Evolutionary conservation across 768 basidiomycete genomes (phyloP), one percentile per base, ranked within the genome.

Genomic region (Strobilomyces dryophilus): DNA sequence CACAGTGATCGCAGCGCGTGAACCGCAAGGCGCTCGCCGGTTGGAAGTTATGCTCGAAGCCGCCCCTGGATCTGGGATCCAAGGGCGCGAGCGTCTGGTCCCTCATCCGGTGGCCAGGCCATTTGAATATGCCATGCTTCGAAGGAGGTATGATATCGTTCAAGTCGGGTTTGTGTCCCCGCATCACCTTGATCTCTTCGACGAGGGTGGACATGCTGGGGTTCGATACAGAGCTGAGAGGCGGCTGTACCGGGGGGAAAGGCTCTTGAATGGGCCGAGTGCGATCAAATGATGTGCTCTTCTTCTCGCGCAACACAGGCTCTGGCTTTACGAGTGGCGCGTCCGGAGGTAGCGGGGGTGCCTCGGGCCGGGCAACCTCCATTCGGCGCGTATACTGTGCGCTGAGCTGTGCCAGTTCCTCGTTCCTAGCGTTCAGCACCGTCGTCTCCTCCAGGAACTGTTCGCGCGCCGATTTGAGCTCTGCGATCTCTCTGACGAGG

Each of bases 1-100:
- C 87, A 66, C 97, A 99, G 50, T 95, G 87, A 62, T 98, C 97
- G 66, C 97, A 99, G 39, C 91, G 81, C 27, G 91, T 86, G 53
- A 97, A 89, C 35, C 95, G 82, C 52, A 98, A 74, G 27, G 94
- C 82, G 61, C 85, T 95, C 57, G 91, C 75, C 58, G 89, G 92
- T 64, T 92, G 89, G 78, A 98, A 98, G 56, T 79, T 80, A 67
- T 99, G 97, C 52, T 89, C 85, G 34, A 77, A 59, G 62, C 66
- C 69, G 18, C 69, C 66, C 58, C 73, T 79, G 51, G 73, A 70
- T 54, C 63, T 75, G 52, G 69, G 67, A 47, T 69, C 70, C 27
- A 73, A 75, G 0, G 69, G 58, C 36, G 60, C 56, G 35, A 66
- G 51, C 50, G 59, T 65, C 55, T 57, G 74, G 53, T 66, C 83